Evolutionary conservation across 2,329 filamentous ascomycete genomes (phyloP).

Genomic region (Aspergillus felis): DNA sequence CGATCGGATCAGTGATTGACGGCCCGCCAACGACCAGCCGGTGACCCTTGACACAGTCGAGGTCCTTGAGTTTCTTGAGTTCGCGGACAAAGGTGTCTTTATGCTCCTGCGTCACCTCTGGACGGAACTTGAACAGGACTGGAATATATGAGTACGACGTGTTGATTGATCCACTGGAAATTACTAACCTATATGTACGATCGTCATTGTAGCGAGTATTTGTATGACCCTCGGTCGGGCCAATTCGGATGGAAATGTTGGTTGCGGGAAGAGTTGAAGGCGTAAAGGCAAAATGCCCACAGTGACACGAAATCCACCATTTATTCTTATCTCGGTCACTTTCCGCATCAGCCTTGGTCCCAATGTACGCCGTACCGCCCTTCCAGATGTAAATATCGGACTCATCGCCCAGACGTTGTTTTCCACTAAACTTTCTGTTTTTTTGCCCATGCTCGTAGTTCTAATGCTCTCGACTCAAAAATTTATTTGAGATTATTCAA

Average conservation of each 20-base stretch:
- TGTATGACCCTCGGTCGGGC: not conserved
- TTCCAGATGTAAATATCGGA: too few relatives aligned
- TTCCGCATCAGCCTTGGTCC: too few relatives aligned
- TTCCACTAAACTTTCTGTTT: too few relatives aligned
- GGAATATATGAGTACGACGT: not conserved
- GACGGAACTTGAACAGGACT: constrained; percentile 49
- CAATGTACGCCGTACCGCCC: too few relatives aligned
- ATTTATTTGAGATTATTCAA: too few relatives aligned
- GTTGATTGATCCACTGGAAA: not conserved
- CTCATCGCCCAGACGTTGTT: too few relatives aligned
- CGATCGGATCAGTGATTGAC: constrained; percentile 50
- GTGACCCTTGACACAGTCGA: constrained; percentile 48
- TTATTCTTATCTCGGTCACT: too few relatives aligned
- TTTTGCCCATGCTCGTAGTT: too few relatives aligned
- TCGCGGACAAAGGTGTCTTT: constrained; percentile 45
- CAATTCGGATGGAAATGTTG: not conserved
- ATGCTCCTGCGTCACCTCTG: constrained; percentile 41
- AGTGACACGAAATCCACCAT: not conserved
- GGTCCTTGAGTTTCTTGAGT: constrained; percentile 47
- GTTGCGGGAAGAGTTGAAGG: not conserved
- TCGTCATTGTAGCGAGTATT: not conserved
- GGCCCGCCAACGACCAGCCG: constrained; percentile 51
- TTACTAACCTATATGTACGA: not conserved
- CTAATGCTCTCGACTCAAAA: too few relatives aligned
- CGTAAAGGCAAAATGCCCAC: too few relatives aligned